Conservation (phyloP, 441 rosid species). For the Manihot esculenta region DNA sequence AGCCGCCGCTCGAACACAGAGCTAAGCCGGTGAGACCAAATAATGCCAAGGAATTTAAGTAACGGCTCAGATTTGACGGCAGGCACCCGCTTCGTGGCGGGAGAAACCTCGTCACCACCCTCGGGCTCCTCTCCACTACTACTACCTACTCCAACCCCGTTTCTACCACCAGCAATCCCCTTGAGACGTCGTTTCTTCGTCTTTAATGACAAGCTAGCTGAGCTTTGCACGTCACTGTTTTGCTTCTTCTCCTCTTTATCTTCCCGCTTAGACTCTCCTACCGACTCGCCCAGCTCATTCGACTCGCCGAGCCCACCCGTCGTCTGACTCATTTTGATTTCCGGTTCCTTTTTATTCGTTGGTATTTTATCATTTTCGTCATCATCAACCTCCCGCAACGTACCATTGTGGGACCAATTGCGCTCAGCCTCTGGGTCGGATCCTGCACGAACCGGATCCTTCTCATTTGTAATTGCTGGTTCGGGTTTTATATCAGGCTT, state of each 20-base stretch:
- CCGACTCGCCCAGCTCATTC: constrained; percentile 33
- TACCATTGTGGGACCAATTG: constrained; percentile 34
- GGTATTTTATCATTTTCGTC: constrained; percentile 10
- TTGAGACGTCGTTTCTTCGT: constrained; percentile 35
- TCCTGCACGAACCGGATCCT: constrained; percentile 22
- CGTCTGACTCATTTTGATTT: constrained; percentile 15
- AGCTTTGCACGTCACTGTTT: constrained; percentile 52
- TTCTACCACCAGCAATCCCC: neutral
- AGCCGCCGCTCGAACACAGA: constrained; percentile 48
- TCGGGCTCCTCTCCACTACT: constrained; percentile 48
- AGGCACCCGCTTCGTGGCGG: constrained; percentile 38
- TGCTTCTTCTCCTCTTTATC: constrained; percentile 25
- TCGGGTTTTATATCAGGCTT: constrained; percentile 26
- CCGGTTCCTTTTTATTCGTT: constrained; percentile 3
- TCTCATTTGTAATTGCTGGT: constrained; percentile 19
- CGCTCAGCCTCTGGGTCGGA: constrained; percentile 25
- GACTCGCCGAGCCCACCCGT: constrained; percentile 21
- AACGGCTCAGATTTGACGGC: constrained; percentile 46
- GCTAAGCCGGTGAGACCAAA: constrained; percentile 51
- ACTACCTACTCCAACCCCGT: constrained; percentile 15
- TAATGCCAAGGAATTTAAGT: constrained; percentile 31
- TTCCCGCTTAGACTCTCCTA: constrained; percentile 38
- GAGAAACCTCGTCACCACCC: constrained; percentile 45
- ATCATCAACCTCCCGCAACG: constrained; percentile 18
- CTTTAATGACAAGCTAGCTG: constrained; percentile 39